Percentiles rank a stretch among this genome's conserved stretches.
Conservation (phyloP, 2,329 filamentous ascomycete species). For the Colletotrichum spaethianum region DNA sequence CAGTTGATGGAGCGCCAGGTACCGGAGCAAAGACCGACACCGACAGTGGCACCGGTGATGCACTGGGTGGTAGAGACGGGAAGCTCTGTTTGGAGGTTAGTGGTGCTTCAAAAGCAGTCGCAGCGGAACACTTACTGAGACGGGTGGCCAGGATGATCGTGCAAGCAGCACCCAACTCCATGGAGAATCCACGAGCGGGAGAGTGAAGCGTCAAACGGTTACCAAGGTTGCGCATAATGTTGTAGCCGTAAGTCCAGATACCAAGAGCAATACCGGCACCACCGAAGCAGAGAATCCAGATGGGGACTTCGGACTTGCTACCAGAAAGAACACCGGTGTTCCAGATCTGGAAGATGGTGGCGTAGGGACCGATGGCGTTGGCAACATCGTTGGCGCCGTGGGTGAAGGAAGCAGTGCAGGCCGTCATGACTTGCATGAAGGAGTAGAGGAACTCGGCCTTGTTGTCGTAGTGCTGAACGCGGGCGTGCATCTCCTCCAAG, state of each 20-base stretch:
- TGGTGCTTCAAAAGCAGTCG: too few species aligned
- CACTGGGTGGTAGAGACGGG: slow-evolving; percentile 73
- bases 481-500: slow-evolving; percentile 68
- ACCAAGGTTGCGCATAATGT: slow-evolving; percentile 71
- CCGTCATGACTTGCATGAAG: slow-evolving; percentile 73
- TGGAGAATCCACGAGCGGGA: slow-evolving; percentile 67
- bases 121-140: slow-evolving; percentile 54
- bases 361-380: slow-evolving; percentile 74
- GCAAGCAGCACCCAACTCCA: slow-evolving; percentile 65
- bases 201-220: slow-evolving; percentile 72
- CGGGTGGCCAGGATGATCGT: slow-evolving; percentile 76
- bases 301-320: slow-evolving; percentile 65
- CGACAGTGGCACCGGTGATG: slow-evolving; percentile 69
- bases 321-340: slow-evolving; percentile 57
- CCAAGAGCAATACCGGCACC: slow-evolving; percentile 57
- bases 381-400: slow-evolving; percentile 78
- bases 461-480: slow-evolving; percentile 73
- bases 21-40: slow-evolving; percentile 69
- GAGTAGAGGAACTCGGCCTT: slow-evolving; percentile 73
- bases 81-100: slow-evolving; percentile 50
- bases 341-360: slow-evolving; percentile 75
- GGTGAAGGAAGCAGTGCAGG: slow-evolving; percentile 73
- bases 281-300: slow-evolving; percentile 68
- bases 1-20: slow-evolving; percentile 69
- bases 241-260: slow-evolving; percentile 67